Evolutionary conservation across 257 asterid species (phyloP), one percentile per base, ranked within the genome.

Genomic region (Galeopsis tetrahit): DNA sequence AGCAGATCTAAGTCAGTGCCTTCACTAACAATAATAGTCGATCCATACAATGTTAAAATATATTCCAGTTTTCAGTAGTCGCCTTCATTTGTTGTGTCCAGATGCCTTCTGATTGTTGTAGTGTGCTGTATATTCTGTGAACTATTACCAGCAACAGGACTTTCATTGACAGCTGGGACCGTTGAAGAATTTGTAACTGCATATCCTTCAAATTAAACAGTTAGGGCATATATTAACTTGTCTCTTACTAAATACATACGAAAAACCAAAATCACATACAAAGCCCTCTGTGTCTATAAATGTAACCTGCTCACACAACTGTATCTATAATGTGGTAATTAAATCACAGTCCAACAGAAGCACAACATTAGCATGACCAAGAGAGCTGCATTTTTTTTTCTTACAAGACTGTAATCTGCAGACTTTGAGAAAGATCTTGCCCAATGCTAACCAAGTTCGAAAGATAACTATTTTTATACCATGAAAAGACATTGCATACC

Each of bases 41-140:
- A 61, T 55, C 53, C 31, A 58, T 10, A 61, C 10, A 35, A 51
- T 11, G 21, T 48, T 65, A 48, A 9, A 38, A 38, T 39, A 39
- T 42, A 15, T 28, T 14, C 32, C 21, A 38, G 2, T 42, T 71
- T 46, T 33, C 49, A 31, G 59, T 72, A 71, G 53, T 74, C 70
- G 87, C 92, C 96, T 84, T 70, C 82, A 72, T 34, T 28, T 72
- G 66, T 66, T 66, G 70, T 44, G 49, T 63, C 78, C 57, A 15
- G 81, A 55, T 82, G 75, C 58, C 72, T 75, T 64, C 71, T 39
- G 63, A 49, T 65, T 46, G 55, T 70, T 40, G 67, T 53, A 21
- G 68, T 51, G 9, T 75, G 80, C 70, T 42, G 76, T 64, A 73
- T 63, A 64, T 69, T 62, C 71, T 31, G 70, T 28, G 73, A 51